Evolutionary conservation across 2,329 filamentous ascomycete genomes (phyloP), one percentile per base, ranked within the genome.

Genomic region (Xylaria sp.): DNA sequence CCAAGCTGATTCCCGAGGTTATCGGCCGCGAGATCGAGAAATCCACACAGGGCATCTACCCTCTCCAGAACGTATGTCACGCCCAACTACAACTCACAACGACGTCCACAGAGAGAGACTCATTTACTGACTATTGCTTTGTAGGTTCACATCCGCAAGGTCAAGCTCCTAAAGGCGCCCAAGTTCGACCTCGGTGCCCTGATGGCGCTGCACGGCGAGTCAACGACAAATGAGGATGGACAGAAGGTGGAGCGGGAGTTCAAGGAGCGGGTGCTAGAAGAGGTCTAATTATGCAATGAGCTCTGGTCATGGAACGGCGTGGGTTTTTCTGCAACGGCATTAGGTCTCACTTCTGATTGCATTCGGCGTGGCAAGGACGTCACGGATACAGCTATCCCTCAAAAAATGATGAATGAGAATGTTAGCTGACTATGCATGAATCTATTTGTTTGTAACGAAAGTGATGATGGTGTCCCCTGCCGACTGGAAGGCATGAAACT

Each of bases 11-110:
- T 82, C 96, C 96, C 75, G 96, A 99, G 89, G 96, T 98, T 78
- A 98, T 99, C 84, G 96, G 96, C 79, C 94, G 96, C 82, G 96
- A 98, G 89, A 99, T 99, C 78, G 96, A 99, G 91, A 99, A 99
- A 91, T 91, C 94, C 74, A 97, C 94, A 77, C 94, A 98, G 88
- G 95, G 96, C 86, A 99, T 99, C 87, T 99, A 99, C 88, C 96
- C 96, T 78, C 92, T 99, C 82, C 96, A 98, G 89, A 97, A 98
- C 86, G 96, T 98, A 87, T 74, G 90, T 87, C 64, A 62, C 33
- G n/a, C 25, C 71, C 73, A 10, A 63, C 74, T 73, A 72, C 71
- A 55, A 61, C n/a, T 31, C 36, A 20, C 57, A 31, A 61, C 39
- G 10, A 46, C 43, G 15, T 8, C 41, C 33, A 18, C 43, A 10